These are phyloP conservation scores for Phytophthora melonis DNA, from an alignment of 352 stramenopile species.

Conservation along the genomic window DNA sequence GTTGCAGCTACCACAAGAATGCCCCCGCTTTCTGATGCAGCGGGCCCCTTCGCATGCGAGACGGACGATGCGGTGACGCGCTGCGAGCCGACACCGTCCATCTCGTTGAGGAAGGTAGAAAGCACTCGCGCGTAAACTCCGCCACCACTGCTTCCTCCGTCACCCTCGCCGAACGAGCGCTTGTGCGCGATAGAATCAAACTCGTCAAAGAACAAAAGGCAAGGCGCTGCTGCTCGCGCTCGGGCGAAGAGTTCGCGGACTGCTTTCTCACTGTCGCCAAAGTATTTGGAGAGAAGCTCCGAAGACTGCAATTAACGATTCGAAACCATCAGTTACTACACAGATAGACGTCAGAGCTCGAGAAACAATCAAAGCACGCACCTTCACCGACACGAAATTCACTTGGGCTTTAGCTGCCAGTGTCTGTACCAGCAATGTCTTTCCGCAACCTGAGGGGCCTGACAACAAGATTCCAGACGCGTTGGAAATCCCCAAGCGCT, in stretches of 20 bases:
- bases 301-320: constrained; percentile 56
- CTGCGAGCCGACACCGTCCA: constrained; percentile 75
- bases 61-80: constrained; percentile 30
- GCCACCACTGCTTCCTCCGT: constrained; percentile 46
- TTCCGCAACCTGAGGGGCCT: constrained; percentile 83
- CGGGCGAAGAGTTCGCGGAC: constrained; percentile 85
- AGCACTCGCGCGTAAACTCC: constrained; percentile 84
- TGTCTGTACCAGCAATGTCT: constrained; percentile 79
- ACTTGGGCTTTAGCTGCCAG: constrained; percentile 68
- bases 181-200: constrained; percentile 87
- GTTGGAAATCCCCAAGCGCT: constrained; percentile 73
- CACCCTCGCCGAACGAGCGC: constrained; percentile 62
- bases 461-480: constrained; percentile 82
- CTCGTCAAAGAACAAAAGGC: constrained; percentile 89
- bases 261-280: constrained; percentile 86
- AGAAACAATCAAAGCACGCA: constrained; percentile 25
- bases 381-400: constrained; percentile 88
- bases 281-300: constrained; percentile 89
- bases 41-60: constrained; percentile 17
- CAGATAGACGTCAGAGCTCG: neutral
- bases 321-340: neutral
- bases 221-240: constrained; percentile 74
- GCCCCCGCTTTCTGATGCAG: constrained; percentile 31
- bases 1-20: constrained; percentile 82
- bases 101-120: constrained; percentile 89